Conservation (phyloP, 352 stramenopile genomes). For the Pilasporangium apinafurcum region DNA sequence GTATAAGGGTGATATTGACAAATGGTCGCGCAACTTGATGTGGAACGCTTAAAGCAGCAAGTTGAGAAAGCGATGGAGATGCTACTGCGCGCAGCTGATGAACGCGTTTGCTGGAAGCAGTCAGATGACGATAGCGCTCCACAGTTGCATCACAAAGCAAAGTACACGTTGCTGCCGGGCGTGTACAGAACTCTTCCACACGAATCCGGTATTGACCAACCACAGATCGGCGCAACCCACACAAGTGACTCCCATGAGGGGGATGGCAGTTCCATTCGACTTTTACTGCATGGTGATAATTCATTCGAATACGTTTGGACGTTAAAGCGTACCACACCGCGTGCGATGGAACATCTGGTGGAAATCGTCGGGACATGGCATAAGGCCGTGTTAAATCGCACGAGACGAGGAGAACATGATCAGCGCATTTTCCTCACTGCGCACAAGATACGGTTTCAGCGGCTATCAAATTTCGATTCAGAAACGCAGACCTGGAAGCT, state of each 20-base stretch:
- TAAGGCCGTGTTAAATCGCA: conserved; percentile 76
- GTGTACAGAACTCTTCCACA: conserved; percentile 37
- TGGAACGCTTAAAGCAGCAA: conserved; percentile 40
- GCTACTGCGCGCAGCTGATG: conserved; percentile 49
- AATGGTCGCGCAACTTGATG: conserved; percentile 16
- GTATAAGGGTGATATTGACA: too few relatives aligned
- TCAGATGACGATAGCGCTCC: not conserved
- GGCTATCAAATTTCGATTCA: conserved; percentile 62
- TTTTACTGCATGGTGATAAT: conserved; percentile 76
- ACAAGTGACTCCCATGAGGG: conserved; percentile 6
- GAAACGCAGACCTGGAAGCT: conserved; percentile 58
- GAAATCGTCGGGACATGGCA: conserved; percentile 60
- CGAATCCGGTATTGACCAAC: too few relatives aligned
- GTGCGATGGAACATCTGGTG: conserved; percentile 66
- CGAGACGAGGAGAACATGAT: conserved; percentile 60
- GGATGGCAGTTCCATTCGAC: conserved; percentile 22
- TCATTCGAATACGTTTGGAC: conserved; percentile 77
- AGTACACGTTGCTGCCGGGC: conserved; percentile 58
- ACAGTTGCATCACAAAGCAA: not conserved
- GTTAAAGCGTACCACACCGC: conserved; percentile 35
- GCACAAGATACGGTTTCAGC: conserved; percentile 57
- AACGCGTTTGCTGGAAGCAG: conserved; percentile 54
- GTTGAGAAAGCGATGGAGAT: conserved; percentile 54
- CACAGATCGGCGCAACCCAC: not conserved
- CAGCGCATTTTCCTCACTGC: conserved; percentile 62